These are phyloP conservation scores for Tricholoma bakamatsutake DNA, from an alignment of 768 basidiomycete genomes.

Conservation along the genomic window DNA sequence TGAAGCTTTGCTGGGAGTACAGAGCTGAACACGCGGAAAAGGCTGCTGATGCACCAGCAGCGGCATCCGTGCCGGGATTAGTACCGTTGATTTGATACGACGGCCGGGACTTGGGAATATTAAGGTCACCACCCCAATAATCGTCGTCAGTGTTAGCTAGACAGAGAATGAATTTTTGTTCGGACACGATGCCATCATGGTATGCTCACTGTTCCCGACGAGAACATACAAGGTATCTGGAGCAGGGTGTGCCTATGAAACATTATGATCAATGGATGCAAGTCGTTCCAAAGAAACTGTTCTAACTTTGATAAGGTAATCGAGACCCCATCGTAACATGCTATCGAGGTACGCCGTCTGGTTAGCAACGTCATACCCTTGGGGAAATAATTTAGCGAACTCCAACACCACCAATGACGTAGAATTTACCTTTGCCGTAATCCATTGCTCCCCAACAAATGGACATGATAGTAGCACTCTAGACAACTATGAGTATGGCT, in stretches of 20 bases:
- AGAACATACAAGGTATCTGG: constrained; percentile 71
- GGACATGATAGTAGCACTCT: constrained; percentile 82
- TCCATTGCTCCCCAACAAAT: constrained; percentile 89
- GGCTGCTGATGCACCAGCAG: constrained; percentile 78
- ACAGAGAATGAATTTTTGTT: constrained; percentile 1
- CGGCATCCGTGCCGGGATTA: constrained; percentile 85
- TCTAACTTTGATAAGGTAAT: constrained; percentile 84
- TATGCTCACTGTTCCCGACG: constrained; percentile 56
- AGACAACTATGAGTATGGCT: constrained; percentile 5
- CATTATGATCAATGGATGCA: neutral
- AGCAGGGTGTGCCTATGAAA: constrained; percentile 68
- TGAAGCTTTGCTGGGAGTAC: constrained; percentile 58
- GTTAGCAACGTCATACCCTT: constrained; percentile 78
- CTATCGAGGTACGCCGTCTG: constrained; percentile 91
- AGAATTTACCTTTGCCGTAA: constrained; percentile 60
- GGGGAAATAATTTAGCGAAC: neutral
- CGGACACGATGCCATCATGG: neutral
- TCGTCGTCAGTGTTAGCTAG: constrained; percentile 60
- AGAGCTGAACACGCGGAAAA: constrained; percentile 84
- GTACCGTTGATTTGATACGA: constrained; percentile 76
- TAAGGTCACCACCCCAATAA: constrained; percentile 88
- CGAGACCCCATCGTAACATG: constrained; percentile 85
- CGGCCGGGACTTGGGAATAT: constrained; percentile 68
- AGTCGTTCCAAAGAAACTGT: neutral
- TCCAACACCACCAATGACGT: neutral